Percentiles rank a stretch among this genome's conserved stretches.
These are phyloP conservation scores for Salix purpurea DNA, from an alignment of 345 rosid genomes.

Conservation along the genomic window DNA sequence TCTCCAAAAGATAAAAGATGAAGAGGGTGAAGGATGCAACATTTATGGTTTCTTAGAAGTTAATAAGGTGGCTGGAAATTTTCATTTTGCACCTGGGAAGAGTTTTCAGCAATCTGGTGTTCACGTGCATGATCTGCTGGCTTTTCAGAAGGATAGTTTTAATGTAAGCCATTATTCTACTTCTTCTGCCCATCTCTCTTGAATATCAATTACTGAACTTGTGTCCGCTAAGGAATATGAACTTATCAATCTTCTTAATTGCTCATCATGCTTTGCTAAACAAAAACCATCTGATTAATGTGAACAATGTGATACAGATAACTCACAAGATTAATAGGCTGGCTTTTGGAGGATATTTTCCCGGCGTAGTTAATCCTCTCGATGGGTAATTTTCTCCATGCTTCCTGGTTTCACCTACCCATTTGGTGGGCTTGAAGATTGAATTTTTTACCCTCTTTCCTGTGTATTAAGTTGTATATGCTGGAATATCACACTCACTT, in stretches of 20 bases:
- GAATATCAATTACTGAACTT: neutral
- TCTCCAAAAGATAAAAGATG: slow-evolving; percentile 79
- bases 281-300: slow-evolving; percentile 9
- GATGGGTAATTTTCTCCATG: slow-evolving; percentile 50
- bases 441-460: neutral
- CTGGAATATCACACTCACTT: neutral
- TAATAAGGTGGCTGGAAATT: slow-evolving; percentile 93
- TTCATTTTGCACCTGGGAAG: slow-evolving; percentile 98
- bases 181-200: neutral
- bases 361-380: slow-evolving; percentile 94
- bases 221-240: neutral
- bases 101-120: slow-evolving; percentile 90
- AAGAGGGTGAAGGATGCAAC: slow-evolving; percentile 96
- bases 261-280: neutral
- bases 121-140: slow-evolving; percentile 80
- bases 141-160: slow-evolving; percentile 78
- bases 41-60: slow-evolving; percentile 89
- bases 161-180: slow-evolving; percentile 49
- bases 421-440: slow-evolving; percentile 7
- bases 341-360: slow-evolving; percentile 78
- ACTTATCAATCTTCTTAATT: neutral
- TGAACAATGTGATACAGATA: slow-evolving; percentile 42
- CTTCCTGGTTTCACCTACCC: slow-evolving; percentile 5
- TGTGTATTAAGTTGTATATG: neutral
- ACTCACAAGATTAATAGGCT: slow-evolving; percentile 85